Percentiles rank a stretch among this genome's conserved stretches.
Conservation (phyloP, 164 flowering plant genomes). For the Paratinospora sagittata region DNA sequence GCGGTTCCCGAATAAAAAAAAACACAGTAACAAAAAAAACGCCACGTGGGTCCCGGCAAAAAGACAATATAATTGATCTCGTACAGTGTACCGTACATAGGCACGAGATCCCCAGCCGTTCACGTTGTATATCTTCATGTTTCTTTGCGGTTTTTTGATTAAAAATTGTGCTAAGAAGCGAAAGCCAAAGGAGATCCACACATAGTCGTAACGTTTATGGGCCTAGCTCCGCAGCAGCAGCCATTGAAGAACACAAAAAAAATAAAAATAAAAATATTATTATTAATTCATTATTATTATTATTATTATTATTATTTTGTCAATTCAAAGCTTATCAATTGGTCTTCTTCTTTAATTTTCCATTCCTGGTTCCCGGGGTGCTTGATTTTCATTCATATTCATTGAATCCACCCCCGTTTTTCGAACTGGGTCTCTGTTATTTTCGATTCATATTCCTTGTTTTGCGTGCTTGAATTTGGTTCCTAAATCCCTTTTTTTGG, state of each 20-base stretch:
- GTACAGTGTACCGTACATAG: not conserved
- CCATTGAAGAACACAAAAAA: conserved; percentile 1
- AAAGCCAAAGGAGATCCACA: not conserved
- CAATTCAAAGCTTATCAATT: not conserved
- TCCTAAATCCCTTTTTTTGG: not conserved
- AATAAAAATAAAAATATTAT: no score
- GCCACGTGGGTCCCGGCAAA: not conserved
- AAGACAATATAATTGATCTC: not conserved
- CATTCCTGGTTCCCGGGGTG: no score
- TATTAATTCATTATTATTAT: no score
- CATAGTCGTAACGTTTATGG: not conserved
- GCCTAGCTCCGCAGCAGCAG: not conserved
- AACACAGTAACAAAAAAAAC: no score
- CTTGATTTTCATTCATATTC: not conserved
- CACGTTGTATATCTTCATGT: no score
- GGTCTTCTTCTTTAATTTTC: no score
- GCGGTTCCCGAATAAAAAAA: no score
- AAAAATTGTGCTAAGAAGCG: not conserved
- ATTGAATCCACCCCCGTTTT: not conserved
- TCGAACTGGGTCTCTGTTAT: not conserved
- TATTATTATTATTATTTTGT: no score
- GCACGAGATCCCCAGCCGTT: not conserved
- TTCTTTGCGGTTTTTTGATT: no score
- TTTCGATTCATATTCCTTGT: no score
- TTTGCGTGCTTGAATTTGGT: not conserved